Base-by-base conservation (phyloP, 768 basidiomycete genomes). In the Termitomyces sp. region DNA sequence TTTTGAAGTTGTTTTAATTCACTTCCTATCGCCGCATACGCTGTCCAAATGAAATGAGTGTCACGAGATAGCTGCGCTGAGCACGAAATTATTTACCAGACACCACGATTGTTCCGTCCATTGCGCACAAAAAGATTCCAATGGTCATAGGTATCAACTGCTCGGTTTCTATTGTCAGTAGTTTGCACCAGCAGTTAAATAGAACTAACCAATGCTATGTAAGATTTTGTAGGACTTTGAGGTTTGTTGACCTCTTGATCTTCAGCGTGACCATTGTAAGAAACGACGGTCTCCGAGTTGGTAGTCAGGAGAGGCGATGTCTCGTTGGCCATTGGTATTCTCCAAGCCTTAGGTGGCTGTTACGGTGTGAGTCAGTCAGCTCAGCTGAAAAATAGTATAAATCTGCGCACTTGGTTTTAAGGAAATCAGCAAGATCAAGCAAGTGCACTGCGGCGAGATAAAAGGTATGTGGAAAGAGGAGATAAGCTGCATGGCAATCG, bases 1-100 rank as follows among this genome's bases (percentile, higher is more conserved):
- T 80, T 85, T 59, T 86, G 82, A 4, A 87, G 74, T 64, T 83
- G 77, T 6, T 84, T 76, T 5, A 87, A 69, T 60, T 86, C 83
- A 63, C 78, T 81, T 26, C 82, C 82, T 55, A 84, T 84, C 0
- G 78, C 70, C 10, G 81, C 79, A 59, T 81, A 82, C 0, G 80
- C 79, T 79, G 55, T 46, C 24, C 18, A 26, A 46, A 57, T 32
- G 41, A 26, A 31, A 32, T 52, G 16, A 24, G 48, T 20, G 46
- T n/a, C 46, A 13, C 8, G 24, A 6, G 13, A 37, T 9, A n/a
- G 44, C 44, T 27, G 44, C 42, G 13, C 34, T n/a, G 26, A 52
- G 13, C 20, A 26, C 27, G 14, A 14, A 27, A 14, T 53, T 6
- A 61, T 70, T 55, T 62, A 76, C 76, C 79, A 8, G 79, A 76